phyloP scores from a whole-genome alignment of 2,329 filamentous ascomycete genomes.

The Coniosporium tulheliwenetii region DNA sequence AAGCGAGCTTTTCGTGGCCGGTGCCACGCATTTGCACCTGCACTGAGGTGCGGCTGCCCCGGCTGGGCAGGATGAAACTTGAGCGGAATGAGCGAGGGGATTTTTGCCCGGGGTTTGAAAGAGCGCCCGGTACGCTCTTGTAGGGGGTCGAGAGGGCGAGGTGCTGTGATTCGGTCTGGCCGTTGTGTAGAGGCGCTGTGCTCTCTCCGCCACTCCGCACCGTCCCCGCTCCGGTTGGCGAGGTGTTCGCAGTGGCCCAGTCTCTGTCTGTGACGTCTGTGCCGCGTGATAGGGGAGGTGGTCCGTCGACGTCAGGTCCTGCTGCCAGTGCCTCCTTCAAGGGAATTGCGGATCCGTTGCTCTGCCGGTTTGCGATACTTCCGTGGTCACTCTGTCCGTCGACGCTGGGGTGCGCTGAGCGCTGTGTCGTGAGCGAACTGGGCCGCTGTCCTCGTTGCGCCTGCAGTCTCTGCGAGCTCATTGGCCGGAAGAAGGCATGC shows the following conservation, averaged over 20 bases:
- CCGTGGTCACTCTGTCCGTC: constrained; percentile 15
- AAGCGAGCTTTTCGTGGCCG: constrained; percentile 72
- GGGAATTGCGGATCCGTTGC: constrained; percentile 36
- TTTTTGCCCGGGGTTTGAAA: constrained; percentile 42
- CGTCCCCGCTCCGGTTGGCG: constrained; percentile 45
- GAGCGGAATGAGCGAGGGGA: constrained; percentile 65
- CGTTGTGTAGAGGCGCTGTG: constrained; percentile 55
- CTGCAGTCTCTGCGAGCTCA: constrained; percentile 91
- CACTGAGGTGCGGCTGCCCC: constrained; percentile 31
- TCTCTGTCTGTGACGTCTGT: constrained; percentile 69
- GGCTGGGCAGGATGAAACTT: constrained; percentile 51
- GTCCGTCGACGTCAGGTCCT: constrained; percentile 25
- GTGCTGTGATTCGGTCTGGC: background rate
- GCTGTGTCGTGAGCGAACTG: constrained; percentile 5
- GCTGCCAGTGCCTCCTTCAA: too few relatives aligned
- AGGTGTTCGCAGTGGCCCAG: constrained; percentile 57
- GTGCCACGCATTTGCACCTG: constrained; percentile 13
- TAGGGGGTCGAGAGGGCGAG: background rate
- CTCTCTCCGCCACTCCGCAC: constrained; percentile 59
- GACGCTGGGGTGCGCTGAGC: too few relatives aligned
- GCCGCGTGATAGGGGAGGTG: constrained; percentile 55
- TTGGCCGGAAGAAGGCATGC: constrained; percentile 85
- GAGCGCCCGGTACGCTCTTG: constrained; percentile 19
- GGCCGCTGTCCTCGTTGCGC: constrained; percentile 59
- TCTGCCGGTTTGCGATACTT: constrained; percentile 39